Evolutionary conservation across 306 rosid species (phyloP).

Genomic region (Mucuna pruriens): DNA sequence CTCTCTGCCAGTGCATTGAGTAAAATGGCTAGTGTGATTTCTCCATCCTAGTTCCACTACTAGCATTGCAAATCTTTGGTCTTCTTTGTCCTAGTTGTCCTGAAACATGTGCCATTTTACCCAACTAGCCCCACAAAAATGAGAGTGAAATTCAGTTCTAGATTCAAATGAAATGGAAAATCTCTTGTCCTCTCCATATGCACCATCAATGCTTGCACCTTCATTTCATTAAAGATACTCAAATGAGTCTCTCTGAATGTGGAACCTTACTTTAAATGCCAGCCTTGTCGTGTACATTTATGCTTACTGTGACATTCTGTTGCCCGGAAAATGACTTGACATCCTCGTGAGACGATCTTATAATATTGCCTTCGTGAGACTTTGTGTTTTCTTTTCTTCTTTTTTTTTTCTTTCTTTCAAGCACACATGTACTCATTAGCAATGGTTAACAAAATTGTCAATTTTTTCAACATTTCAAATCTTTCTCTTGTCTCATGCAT

Average conservation of each 20-base stretch:
- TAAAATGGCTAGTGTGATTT: conserved; percentile 16
- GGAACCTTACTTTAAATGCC: conserved; percentile 43
- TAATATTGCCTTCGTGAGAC: conserved; percentile 21
- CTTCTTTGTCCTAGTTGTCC: conserved; percentile 1
- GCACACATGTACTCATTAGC: neutral
- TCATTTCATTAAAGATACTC: conserved; percentile 47
- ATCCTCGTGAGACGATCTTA: conserved; percentile 17
- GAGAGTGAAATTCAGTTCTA: conserved; percentile 23
- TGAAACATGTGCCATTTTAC: conserved; percentile 14
- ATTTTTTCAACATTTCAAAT: neutral
- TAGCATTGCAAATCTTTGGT: conserved; percentile 21
- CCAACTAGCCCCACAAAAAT: conserved; percentile 2
- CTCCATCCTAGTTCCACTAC: conserved; percentile 3
- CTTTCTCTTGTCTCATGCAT: conserved; percentile 5
- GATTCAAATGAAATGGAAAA: conserved; percentile 31
- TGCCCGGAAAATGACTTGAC: conserved; percentile 56
- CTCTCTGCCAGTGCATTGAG: conserved; percentile 21
- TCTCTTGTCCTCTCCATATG: conserved; percentile 8
- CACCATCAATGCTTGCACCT: conserved; percentile 34
- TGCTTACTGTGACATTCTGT: conserved; percentile 55
- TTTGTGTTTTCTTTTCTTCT: neutral
- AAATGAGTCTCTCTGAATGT: conserved; percentile 47
- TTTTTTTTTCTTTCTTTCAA: neutral
- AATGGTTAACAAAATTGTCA: neutral
- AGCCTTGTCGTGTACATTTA: conserved; percentile 48